These are phyloP conservation scores for Prunus salicina DNA, from an alignment of 306 rosid genomes.

Conservation along the genomic window DNA sequence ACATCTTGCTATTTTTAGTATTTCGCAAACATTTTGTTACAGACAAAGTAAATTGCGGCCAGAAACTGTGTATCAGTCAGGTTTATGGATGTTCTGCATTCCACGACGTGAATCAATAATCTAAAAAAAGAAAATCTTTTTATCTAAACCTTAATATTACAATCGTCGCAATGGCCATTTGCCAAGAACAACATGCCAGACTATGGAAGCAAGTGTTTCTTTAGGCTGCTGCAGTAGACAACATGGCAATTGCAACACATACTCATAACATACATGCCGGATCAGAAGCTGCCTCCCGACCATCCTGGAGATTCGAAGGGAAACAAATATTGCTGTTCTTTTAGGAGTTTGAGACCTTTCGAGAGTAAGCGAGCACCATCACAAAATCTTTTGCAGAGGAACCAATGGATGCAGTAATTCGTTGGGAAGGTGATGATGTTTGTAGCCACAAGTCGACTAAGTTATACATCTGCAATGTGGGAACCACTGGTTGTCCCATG, in stretches of 20 bases:
- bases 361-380: conserved; percentile 79
- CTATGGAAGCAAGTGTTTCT: background rate
- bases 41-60: background rate
- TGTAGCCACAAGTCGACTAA: conserved; percentile 86
- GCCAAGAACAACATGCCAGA: conserved; percentile 7
- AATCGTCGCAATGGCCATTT: background rate
- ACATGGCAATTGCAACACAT: background rate
- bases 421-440: conserved; percentile 48
- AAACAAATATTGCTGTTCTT: background rate
- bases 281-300: background rate
- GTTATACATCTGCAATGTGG: conserved; percentile 55
- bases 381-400: conserved; percentile 91
- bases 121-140: background rate
- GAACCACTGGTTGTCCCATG: conserved; percentile 84
- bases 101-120: background rate
- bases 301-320: background rate
- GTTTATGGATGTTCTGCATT: background rate
- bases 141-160: background rate
- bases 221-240: background rate
- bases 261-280: background rate
- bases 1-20: background rate
- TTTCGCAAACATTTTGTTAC: conserved; percentile 5
- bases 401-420: conserved; percentile 65
- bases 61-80: background rate
- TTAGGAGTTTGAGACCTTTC: conserved; percentile 55